Conservation (phyloP, 2,329 filamentous ascomycete species). For the Coniochaeta ligniaria region DNA sequence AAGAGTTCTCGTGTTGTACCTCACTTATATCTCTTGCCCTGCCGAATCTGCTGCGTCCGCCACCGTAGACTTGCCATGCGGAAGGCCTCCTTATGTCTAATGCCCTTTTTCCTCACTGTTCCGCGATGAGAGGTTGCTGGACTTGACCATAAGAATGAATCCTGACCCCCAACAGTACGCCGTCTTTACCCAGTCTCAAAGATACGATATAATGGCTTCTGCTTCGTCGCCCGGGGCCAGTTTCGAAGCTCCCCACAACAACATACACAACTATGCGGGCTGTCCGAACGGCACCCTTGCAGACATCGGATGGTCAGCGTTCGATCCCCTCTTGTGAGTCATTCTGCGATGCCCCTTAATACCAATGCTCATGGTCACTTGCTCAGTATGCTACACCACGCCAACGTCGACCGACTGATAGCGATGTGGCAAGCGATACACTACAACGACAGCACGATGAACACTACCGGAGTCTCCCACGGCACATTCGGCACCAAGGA, state of each 20-base stretch:
- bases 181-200: constrained; percentile 28
- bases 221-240: constrained; percentile 27
- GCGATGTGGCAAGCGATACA: constrained; percentile 39
- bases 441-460: constrained; percentile 24
- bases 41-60: too few relatives aligned
- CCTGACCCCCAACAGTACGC: constrained; percentile 26
- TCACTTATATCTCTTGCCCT: too few relatives aligned
- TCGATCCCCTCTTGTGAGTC: constrained; percentile 39
- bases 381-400: constrained; percentile 40
- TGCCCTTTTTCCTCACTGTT: too few relatives aligned
- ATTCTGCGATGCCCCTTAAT: background rate
- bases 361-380: background rate
- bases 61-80: too few relatives aligned
- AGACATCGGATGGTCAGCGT: constrained; percentile 31
- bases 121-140: background rate
- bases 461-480: constrained; percentile 13
- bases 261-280: constrained; percentile 31
- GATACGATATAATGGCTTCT: constrained; percentile 33
- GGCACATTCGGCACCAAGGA: constrained; percentile 32
- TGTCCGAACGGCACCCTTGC: constrained; percentile 23
- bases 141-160: background rate
- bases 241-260: constrained; percentile 36
- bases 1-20: too few relatives aligned
- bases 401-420: constrained; percentile 55
- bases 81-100: too few relatives aligned